Percentiles rank a stretch among this genome's conserved stretches.
Evolutionary conservation across 2,329 filamentous ascomycete genomes (phyloP).

Genomic region (Colletotrichum scovillei): DNA sequence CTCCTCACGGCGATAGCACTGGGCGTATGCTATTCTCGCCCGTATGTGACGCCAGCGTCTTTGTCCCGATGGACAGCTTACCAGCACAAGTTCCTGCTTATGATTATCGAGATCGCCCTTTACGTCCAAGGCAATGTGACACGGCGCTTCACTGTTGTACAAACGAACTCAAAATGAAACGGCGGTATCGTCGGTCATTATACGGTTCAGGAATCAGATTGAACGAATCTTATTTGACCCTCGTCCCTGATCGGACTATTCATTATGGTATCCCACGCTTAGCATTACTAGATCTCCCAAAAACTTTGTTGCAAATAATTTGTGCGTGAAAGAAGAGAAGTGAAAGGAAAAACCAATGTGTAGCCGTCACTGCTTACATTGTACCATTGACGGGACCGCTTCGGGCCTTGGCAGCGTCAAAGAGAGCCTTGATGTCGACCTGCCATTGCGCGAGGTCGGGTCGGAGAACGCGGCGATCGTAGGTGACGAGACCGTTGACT

Average conservation of each 20-base stretch:
- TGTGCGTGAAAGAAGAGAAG: background rate
- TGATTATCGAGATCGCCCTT: background rate
- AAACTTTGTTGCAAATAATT: background rate
- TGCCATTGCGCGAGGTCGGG: conserved; percentile 69
- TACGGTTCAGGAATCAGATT: background rate
- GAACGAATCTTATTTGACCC: conserved; percentile 25
- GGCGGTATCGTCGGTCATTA: conserved; percentile 21
- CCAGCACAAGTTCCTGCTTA: background rate
- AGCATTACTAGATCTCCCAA: conserved; percentile 22
- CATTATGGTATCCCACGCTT: conserved; percentile 12
- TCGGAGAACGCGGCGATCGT: conserved; percentile 71
- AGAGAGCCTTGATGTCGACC: conserved; percentile 68
- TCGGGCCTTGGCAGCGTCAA: conserved; percentile 60
- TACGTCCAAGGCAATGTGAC: background rate
- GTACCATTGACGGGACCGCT: conserved; percentile 17
- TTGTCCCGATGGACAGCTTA: background rate
- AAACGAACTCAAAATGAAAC: background rate
- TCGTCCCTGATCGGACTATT: conserved; percentile 30
- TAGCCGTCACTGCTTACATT: conserved; percentile 24
- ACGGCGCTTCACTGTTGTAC: background rate
- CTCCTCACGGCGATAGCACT: background rate
- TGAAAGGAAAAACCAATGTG: background rate
- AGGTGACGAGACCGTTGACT: conserved; percentile 77
- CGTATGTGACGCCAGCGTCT: background rate
- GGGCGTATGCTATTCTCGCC: background rate